Base-by-base conservation (phyloP, 2,329 filamentous ascomycete genomes). In the Aspergillus chevalieri region DNA sequence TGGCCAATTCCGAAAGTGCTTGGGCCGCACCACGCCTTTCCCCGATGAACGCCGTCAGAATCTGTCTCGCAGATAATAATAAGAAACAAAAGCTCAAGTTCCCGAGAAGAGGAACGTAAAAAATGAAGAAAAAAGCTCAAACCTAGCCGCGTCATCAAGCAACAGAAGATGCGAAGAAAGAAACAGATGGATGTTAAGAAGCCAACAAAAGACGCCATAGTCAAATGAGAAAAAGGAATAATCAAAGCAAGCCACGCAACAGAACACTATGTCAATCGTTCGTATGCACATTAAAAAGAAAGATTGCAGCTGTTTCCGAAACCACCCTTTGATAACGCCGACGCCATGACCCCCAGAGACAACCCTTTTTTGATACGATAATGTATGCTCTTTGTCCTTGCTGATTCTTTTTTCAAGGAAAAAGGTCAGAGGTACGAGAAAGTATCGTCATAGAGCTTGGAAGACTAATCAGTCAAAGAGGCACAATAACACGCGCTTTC, bases 401-500 rank as follows among this genome's bases (percentile, higher is more conserved):
- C 34, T 46, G 52, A 46, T 46, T 51, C 56, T 53, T 55, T 53
- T 53, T 46, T 46, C 28, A 47, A 56, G 44, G 22, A 49, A 56
- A 46, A 38, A 38, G 17, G 9, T 3, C 34, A 15, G 0, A 15
- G 1, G n/a, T 10, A 38, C 7, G 34, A 19, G 6, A 41, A 41
- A 12, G 6, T 19, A 41, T 41, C 17, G 10, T 41, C 17, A 34
- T 3, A 41, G 10, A 41, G 10, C 15, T 19, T 19, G 19, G 26
- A 30, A 47, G 36, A 47, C 52, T 64, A 69, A 55, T 67, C 66
- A 21, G 64, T 65, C 52, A 67, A 57, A 38, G 64, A 65, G 19
- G 62, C 54, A 52, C 66, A 69, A 50, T 68, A 69, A 52, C 66
- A 69, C 10, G 65, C 56, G 26, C 61, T 67, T 36, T 64, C 62